phyloP scores from a whole-genome alignment of 2,329 filamentous ascomycete genomes.

The Plenodomus biglobosus region DNA sequence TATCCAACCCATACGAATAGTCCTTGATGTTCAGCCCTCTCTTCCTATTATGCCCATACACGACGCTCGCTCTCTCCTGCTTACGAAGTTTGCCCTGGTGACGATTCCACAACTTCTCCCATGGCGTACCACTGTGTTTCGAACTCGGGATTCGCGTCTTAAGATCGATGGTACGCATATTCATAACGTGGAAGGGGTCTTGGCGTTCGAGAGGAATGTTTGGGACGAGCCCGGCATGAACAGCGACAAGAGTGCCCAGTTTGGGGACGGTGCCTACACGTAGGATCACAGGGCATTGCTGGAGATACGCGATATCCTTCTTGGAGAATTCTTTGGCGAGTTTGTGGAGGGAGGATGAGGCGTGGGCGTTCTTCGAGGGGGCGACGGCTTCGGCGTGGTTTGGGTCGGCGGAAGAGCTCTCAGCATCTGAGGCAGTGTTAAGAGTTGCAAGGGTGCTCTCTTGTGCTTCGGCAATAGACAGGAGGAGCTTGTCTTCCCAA shows the following conservation, averaged over 20 bases:
- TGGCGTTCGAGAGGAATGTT: slow-evolving; percentile 69
- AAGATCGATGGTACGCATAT: slow-evolving; percentile 79
- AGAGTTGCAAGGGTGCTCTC: slow-evolving; percentile 21
- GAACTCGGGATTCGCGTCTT: slow-evolving; percentile 59
- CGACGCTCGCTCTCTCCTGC: slow-evolving; percentile 63
- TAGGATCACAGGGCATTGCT: slow-evolving; percentile 75
- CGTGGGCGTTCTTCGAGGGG: slow-evolving; percentile 22
- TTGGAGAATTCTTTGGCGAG: slow-evolving; percentile 60
- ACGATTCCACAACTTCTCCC: slow-evolving; percentile 64
- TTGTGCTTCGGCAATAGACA: slow-evolving; percentile 55
- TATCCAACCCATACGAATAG: slow-evolving; percentile 84
- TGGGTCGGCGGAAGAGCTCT: not conserved
- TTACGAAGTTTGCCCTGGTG: slow-evolving; percentile 38
- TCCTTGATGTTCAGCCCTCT: slow-evolving; percentile 65
- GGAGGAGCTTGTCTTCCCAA: slow-evolving; percentile 85
- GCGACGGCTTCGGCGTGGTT: not conserved
- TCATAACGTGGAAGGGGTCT: slow-evolving; percentile 83
- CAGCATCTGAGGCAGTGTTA: slow-evolving; percentile 37
- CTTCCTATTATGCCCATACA: slow-evolving; percentile 70
- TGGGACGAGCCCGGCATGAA: slow-evolving; percentile 84
- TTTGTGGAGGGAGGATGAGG: slow-evolving; percentile 49
- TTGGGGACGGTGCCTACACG: slow-evolving; percentile 64
- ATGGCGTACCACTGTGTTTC: slow-evolving; percentile 60
- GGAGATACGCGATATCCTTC: slow-evolving; percentile 69
- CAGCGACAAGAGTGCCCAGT: slow-evolving; percentile 69